phyloP scores from a whole-genome alignment of 23 red algal genomes.

The Cyanidium caldarium region DNA sequence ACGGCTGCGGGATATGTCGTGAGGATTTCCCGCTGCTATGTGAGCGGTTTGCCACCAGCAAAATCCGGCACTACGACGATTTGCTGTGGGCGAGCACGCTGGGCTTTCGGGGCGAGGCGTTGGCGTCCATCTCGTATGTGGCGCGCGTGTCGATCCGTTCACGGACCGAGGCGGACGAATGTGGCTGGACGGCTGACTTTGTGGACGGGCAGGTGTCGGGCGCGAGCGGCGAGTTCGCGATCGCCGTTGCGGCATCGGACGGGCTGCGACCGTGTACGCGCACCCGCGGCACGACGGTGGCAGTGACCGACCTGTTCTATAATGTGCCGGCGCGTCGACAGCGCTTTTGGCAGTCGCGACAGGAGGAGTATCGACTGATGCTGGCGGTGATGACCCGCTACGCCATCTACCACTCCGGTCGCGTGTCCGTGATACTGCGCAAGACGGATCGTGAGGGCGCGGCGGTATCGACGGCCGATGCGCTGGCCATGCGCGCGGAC shows the following conservation, averaged over 20 bases:
- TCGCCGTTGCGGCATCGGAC: too few relatives aligned
- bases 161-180: slow-evolving; percentile 12
- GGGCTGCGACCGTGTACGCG: too few relatives aligned
- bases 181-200: slow-evolving; percentile 42
- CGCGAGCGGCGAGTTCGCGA: not conserved
- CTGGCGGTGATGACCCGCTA: slow-evolving; percentile 64
- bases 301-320: slow-evolving; percentile 74
- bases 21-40: slow-evolving; percentile 63
- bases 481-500: not conserved
- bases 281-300: slow-evolving; percentile 54
- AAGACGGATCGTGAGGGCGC: not conserved
- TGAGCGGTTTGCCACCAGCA: slow-evolving; percentile 57
- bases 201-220: slow-evolving; percentile 29
- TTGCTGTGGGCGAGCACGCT: slow-evolving; percentile 37
- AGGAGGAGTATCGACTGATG: slow-evolving; percentile 83
- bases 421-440: slow-evolving; percentile 34
- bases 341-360: slow-evolving; percentile 7
- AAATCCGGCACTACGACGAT: slow-evolving; percentile 47
- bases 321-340: slow-evolving; percentile 33
- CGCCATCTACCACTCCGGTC: slow-evolving; percentile 39
- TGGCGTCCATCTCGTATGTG: slow-evolving; percentile 72
- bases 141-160: slow-evolving; percentile 39
- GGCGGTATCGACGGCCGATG: not conserved
- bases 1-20: slow-evolving; percentile 51
- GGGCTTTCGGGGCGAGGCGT: slow-evolving; percentile 95